These are phyloP conservation scores for Eutrema heterophyllum DNA, from an alignment of 345 rosid species.

Conservation along the genomic window DNA sequence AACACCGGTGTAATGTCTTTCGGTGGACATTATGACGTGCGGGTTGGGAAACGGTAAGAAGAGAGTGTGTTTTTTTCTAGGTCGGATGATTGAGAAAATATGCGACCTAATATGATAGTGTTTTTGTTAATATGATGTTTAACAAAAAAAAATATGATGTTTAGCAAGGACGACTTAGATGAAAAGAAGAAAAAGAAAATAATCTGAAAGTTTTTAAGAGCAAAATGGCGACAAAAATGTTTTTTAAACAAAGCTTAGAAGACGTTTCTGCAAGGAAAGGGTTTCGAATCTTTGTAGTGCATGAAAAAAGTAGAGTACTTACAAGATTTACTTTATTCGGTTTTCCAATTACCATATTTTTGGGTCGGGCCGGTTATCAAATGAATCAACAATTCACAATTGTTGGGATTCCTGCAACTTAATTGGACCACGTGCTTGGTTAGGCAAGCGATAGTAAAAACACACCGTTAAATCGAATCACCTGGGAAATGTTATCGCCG, in stretches of 20 bases:
- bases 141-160: background rate
- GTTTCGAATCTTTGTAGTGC: background rate
- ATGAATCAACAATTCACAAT: background rate
- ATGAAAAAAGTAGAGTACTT: background rate
- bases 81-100: background rate
- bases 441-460: background rate
- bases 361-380: background rate
- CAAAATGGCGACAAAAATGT: background rate
- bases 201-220: background rate
- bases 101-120: background rate
- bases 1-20: background rate
- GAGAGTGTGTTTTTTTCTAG: background rate
- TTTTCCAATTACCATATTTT: background rate
- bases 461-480: background rate
- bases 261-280: background rate
- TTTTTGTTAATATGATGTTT: too few species aligned
- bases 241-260: background rate
- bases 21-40: background rate
- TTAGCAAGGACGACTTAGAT: background rate
- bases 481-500: background rate
- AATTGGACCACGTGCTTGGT: background rate
- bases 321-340: background rate
- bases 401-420: background rate
- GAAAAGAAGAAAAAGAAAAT: background rate
- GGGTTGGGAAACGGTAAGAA: background rate